Percentiles rank a stretch among this genome's conserved stretches.
Evolutionary conservation across 805 yeast species (phyloP).

Genomic region (Metschnikowia arizonensis): DNA sequence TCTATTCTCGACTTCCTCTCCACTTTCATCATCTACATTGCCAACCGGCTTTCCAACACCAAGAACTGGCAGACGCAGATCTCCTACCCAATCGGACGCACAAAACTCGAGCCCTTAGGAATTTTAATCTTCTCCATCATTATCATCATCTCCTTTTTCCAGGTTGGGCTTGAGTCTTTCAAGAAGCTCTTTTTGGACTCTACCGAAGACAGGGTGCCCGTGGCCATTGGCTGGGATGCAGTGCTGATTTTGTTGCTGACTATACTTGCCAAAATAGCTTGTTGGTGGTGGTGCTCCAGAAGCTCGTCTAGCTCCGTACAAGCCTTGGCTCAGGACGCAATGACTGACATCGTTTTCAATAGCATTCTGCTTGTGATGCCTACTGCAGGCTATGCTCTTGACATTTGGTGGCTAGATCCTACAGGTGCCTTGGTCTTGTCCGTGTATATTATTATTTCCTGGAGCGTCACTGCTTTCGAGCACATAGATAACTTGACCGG

Average conservation of each 20-base stretch:
- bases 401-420: conserved; percentile 71
- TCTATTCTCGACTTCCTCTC: conserved; percentile 71
- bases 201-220: conserved; percentile 35
- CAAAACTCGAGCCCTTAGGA: conserved; percentile 74
- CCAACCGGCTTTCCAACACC: conserved; percentile 48
- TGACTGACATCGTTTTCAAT: conserved; percentile 73
- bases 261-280: conserved; percentile 52
- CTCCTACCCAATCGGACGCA: conserved; percentile 65
- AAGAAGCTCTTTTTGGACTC: conserved; percentile 39
- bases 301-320: conserved; percentile 64
- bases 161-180: conserved; percentile 64
- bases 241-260: conserved; percentile 59
- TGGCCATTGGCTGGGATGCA: conserved; percentile 48
- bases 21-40: conserved; percentile 64
- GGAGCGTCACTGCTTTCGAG: conserved; percentile 63
- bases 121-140: conserved; percentile 68
- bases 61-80: conserved; percentile 45
- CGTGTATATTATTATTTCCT: conserved; percentile 55
- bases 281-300: conserved; percentile 61
- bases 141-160: conserved; percentile 66
- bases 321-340: conserved; percentile 79
- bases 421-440: conserved; percentile 66
- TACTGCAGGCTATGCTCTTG: conserved; percentile 46
- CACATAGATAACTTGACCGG: conserved; percentile 76
- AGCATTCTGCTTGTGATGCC: conserved; percentile 70